Evolutionary conservation across 495 filamentous ascomycete genomes (phyloP).

Genomic region (Neurospora sp.): DNA sequence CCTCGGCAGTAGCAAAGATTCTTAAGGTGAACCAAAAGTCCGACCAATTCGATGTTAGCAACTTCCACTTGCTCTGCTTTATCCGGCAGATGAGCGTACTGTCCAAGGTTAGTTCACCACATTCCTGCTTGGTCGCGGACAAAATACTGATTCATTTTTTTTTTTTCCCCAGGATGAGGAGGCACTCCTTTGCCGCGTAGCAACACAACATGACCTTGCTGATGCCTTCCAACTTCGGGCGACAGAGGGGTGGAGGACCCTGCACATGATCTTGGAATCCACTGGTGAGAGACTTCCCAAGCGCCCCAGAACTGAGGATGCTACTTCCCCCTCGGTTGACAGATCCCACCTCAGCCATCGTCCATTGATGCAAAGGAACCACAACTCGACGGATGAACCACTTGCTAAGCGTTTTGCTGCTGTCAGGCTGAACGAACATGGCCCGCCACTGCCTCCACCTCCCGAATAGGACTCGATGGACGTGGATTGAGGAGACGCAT

Average conservation of each 20-base stretch:
- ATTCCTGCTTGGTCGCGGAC: neutral
- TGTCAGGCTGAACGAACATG: slow-evolving; percentile 69
- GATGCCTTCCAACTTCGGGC: slow-evolving; percentile 73
- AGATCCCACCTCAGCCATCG: slow-evolving; percentile 6
- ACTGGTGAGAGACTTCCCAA: slow-evolving; percentile 93
- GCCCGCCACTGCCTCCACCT: neutral
- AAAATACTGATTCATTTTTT: neutral
- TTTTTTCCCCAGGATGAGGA: slow-evolving; percentile 64
- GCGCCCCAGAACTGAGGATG: slow-evolving; percentile 47
- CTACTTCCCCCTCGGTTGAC: slow-evolving; percentile 4
- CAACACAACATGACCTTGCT: slow-evolving; percentile 62
- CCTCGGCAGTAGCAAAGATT: slow-evolving; percentile 30
- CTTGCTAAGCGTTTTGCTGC: slow-evolving; percentile 99
- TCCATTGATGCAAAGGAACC: slow-evolving; percentile 12
- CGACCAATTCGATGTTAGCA: slow-evolving; percentile 61
- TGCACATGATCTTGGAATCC: slow-evolving; percentile 85
- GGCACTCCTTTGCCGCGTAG: slow-evolving; percentile 72
- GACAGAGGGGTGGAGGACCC: slow-evolving; percentile 82
- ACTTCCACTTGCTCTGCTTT: slow-evolving; percentile 90
- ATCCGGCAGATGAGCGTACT: slow-evolving; percentile 71
- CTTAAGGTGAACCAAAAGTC: slow-evolving; percentile 38
- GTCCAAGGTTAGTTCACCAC: slow-evolving; percentile 49
- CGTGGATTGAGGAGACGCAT: neutral
- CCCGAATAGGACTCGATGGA: neutral
- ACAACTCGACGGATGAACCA: slow-evolving; percentile 44